Conservation (phyloP, 495 filamentous ascomycete genomes). For the Aspergillus affinis region DNA sequence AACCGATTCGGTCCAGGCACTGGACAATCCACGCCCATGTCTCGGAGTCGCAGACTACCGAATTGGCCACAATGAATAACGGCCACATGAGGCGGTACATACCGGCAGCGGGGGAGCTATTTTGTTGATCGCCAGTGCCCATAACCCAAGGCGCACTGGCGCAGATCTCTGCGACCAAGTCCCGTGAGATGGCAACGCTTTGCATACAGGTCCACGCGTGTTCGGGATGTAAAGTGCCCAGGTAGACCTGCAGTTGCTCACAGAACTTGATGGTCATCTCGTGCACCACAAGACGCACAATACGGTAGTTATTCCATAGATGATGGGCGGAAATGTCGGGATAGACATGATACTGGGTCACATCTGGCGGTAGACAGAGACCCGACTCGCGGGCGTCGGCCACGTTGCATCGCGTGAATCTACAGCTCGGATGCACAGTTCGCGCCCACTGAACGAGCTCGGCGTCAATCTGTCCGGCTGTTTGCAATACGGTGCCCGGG, state of each 20-base stretch:
- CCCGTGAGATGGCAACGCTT: not conserved
- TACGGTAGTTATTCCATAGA: conserved; percentile 7
- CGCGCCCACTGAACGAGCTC: conserved; percentile 9
- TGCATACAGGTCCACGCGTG: not conserved
- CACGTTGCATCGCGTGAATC: conserved; percentile 8
- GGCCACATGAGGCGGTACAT: conserved; percentile 8
- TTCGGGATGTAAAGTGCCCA: too few relatives aligned
- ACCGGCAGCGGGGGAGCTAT: not conserved
- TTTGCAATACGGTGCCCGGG: conserved; percentile 1
- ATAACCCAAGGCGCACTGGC: conserved; percentile 6
- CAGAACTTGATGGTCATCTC: not conserved
- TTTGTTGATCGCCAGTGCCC: not conserved
- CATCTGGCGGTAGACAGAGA: not conserved
- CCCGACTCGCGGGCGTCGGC: not conserved
- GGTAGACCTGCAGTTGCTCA: too few relatives aligned
- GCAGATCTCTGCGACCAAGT: conserved; percentile 9
- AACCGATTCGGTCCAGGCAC: conserved; percentile 2
- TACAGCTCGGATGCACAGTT: conserved; percentile 1
- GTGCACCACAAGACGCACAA: conserved; percentile 4
- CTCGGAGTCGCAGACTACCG: not conserved
- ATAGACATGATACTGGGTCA: conserved; percentile 6
- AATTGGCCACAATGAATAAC: conserved; percentile 7
- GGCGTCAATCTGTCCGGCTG: conserved; percentile 10
- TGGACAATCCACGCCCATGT: conserved; percentile 1
- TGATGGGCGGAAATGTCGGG: not conserved